Evolutionary conservation across 2,329 filamentous ascomycete genomes (phyloP).

Genomic region (Raffaelea deltoideospora): DNA sequence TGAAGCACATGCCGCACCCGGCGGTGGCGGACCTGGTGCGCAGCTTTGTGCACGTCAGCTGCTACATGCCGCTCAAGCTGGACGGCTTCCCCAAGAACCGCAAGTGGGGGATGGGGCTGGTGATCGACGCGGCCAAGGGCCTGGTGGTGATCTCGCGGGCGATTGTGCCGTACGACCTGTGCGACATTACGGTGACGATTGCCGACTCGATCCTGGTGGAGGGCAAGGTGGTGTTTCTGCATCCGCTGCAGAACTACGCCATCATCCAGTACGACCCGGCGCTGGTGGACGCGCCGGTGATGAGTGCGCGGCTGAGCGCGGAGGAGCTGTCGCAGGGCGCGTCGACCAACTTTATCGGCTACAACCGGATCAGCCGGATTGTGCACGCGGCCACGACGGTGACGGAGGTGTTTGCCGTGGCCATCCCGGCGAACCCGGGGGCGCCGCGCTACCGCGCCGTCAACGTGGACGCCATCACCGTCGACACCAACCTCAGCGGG

Average conservation of each 20-base stretch:
- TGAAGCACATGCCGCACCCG: conserved; percentile 76
- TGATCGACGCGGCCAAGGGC: conserved; percentile 94
- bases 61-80: conserved; percentile 86
- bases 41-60: conserved; percentile 87
- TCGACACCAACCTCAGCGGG: conserved; percentile 80
- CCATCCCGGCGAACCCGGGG: conserved; percentile 83
- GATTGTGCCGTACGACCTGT: conserved; percentile 90
- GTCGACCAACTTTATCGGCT: conserved; percentile 93
- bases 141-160: conserved; percentile 88
- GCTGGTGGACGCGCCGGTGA: conserved; percentile 84
- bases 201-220: conserved; percentile 92
- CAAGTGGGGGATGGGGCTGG: conserved; percentile 88
- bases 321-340: conserved; percentile 82
- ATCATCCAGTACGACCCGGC: conserved; percentile 89
- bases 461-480: conserved; percentile 92
- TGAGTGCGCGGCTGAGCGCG: conserved; percentile 70
- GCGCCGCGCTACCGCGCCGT: conserved; percentile 88
- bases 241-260: conserved; percentile 92
- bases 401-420: conserved; percentile 93
- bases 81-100: conserved; percentile 94
- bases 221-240: conserved; percentile 88
- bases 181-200: conserved; percentile 90
- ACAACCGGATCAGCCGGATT: conserved; percentile 87
- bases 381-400: conserved; percentile 90
- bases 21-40: conserved; percentile 86